These are phyloP conservation scores for Dactylonectria macrodidyma DNA, from an alignment of 2,329 filamentous ascomycete genomes.

Conservation along the genomic window DNA sequence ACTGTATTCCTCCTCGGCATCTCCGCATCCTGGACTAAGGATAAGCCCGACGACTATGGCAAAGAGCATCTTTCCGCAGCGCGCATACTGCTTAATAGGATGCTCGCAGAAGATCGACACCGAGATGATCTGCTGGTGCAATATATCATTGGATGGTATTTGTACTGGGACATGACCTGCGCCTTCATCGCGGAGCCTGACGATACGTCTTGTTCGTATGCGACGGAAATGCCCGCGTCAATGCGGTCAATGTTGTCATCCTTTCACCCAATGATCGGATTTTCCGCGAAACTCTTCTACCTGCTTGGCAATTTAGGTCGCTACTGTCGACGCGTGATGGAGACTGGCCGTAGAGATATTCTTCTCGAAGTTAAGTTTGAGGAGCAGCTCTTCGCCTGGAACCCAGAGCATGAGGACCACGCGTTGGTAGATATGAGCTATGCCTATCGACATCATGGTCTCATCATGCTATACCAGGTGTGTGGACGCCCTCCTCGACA, in stretches of 20 bases:
- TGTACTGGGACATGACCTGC: slow-evolving; percentile 16
- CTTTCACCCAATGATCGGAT: background rate
- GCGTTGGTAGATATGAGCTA: no score
- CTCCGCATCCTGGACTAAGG: slow-evolving; percentile 1
- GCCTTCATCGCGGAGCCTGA: background rate
- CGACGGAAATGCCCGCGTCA: background rate
- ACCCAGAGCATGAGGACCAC: no score
- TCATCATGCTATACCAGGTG: no score
- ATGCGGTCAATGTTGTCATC: background rate
- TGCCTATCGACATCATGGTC: no score
- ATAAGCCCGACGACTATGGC: background rate
- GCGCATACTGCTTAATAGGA: background rate
- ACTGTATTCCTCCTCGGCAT: slow-evolving; percentile 13
- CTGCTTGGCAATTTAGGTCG: background rate
- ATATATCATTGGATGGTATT: slow-evolving; percentile 10
- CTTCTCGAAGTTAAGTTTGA: background rate
- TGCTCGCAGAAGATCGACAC: background rate
- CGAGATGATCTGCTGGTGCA: background rate
- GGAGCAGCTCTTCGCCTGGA: background rate
- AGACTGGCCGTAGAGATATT: background rate
- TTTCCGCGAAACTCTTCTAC: background rate
- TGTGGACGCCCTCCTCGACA: no score
- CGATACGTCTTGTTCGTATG: background rate
- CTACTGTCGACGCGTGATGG: background rate
- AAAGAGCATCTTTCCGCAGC: slow-evolving; percentile 7